phyloP scores from a whole-genome alignment of 2,329 filamentous ascomycete genomes.

The Aspergillus ochraceus region DNA sequence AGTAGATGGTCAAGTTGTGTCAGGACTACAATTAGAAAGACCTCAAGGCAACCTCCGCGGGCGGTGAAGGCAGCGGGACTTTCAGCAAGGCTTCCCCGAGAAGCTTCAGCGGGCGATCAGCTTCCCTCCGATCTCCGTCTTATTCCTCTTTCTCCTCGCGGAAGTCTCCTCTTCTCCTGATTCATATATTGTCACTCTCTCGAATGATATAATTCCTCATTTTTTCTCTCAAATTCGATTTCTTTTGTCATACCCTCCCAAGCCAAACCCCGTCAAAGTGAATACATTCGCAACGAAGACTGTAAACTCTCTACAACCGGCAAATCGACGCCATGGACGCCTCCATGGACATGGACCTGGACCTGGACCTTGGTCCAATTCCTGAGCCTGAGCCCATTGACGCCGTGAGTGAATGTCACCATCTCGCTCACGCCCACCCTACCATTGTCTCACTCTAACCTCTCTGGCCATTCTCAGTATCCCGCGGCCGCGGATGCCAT shows the following conservation, averaged over 20 bases:
- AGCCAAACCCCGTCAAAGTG: not conserved
- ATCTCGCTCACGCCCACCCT: not conserved
- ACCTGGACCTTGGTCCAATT: slow-evolving; percentile 57
- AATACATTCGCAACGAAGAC: slow-evolving; percentile 10
- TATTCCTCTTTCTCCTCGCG: not conserved
- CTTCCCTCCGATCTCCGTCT: not conserved
- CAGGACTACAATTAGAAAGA: not conserved
- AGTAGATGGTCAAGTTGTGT: not conserved
- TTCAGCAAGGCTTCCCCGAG: not conserved
- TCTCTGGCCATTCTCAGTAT: slow-evolving; percentile 22
- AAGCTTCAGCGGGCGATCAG: slow-evolving; percentile 3
- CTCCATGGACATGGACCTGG: slow-evolving; percentile 73
- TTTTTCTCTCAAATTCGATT: not conserved
- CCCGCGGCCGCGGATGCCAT: slow-evolving; percentile 13
- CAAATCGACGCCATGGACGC: slow-evolving; percentile 27
- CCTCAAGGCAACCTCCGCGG: not conserved
- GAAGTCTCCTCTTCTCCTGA: not conserved
- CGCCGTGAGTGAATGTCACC: slow-evolving; percentile 24
- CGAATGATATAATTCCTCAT: not conserved
- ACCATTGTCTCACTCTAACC: not conserved
- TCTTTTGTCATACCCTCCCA: not conserved
- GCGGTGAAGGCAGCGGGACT: not conserved
- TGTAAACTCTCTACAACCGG: slow-evolving; percentile 7
- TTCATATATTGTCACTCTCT: not conserved
- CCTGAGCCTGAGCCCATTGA: slow-evolving; percentile 40